A percentile compares a stretch with the other conserved stretches of the same genome.
Conservation (phyloP, 345 rosid genomes). For the Rubroshorea leprosula region DNA sequence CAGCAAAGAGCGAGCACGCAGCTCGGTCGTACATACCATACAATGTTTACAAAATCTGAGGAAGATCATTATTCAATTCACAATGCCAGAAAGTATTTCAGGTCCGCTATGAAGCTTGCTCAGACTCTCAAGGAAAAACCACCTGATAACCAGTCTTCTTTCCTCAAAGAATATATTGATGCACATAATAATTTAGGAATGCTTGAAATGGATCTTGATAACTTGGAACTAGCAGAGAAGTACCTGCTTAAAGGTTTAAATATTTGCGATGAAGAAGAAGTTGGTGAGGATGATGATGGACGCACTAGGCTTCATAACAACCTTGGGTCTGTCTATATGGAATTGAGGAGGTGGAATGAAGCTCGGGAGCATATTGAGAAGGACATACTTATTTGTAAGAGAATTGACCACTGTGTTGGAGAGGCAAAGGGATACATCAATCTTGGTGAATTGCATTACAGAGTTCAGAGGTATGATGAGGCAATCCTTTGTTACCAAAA, state of each 20-base stretch:
- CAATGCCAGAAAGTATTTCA: slow-evolving; percentile 84
- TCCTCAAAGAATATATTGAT: slow-evolving; percentile 77
- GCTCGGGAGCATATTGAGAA: slow-evolving; percentile 68
- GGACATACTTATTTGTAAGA: slow-evolving; percentile 74
- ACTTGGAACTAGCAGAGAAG: slow-evolving; percentile 54
- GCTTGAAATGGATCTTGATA: slow-evolving; percentile 88
- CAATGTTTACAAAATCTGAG: slow-evolving; percentile 48
- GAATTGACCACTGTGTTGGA: slow-evolving; percentile 67
- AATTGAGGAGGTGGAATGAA: slow-evolving; percentile 67
- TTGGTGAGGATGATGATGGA: slow-evolving; percentile 55
- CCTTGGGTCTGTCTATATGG: slow-evolving; percentile 71
- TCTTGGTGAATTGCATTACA: slow-evolving; percentile 82
- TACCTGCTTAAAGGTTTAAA: slow-evolving; percentile 56
- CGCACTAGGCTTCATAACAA: slow-evolving; percentile 92
- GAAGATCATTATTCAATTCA: slow-evolving; percentile 58
- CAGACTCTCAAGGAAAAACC: slow-evolving; percentile 59
- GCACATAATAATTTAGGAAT: slow-evolving; percentile 91
- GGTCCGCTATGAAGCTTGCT: slow-evolving; percentile 73
- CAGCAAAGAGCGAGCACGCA: slow-evolving; percentile 92
- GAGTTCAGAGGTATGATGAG: slow-evolving; percentile 65
- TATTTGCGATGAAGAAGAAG: slow-evolving; percentile 92
- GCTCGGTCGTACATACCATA: slow-evolving; percentile 91
- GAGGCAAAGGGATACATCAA: slow-evolving; percentile 96
- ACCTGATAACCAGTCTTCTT: slow-evolving; percentile 45
- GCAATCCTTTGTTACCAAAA: slow-evolving; percentile 71